Conservation (phyloP, 441 rosid genomes). For the Populus hybrid region DNA sequence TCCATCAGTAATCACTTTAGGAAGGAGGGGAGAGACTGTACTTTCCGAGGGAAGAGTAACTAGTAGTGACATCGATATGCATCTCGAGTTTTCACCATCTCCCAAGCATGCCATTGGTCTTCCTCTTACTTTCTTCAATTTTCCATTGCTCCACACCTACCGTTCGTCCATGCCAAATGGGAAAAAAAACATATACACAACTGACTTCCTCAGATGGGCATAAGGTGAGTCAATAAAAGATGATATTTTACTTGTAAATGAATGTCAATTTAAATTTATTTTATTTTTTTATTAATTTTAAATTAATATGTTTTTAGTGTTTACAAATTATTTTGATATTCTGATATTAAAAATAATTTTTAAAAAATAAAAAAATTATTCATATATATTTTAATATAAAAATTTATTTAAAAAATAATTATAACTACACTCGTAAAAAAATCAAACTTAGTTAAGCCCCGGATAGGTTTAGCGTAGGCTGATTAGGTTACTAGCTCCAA, state of each 20-base stretch:
- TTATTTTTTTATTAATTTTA: no score
- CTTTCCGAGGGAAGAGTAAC: slow-evolving; percentile 54
- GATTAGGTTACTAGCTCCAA: no score
- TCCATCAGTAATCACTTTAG: background rate
- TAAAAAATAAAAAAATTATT: no score
- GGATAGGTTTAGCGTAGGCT: no score
- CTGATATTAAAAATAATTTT: no score
- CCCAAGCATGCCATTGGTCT: slow-evolving; percentile 36
- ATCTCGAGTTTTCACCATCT: slow-evolving; percentile 20
- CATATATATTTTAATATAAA: no score
- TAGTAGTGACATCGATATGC: slow-evolving; percentile 52
- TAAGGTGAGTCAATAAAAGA: background rate
- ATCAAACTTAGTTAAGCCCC: no score
- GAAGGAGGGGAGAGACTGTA: slow-evolving; percentile 45
- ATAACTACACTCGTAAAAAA: no score
- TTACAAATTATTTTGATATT: no score
- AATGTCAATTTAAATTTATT: background rate
- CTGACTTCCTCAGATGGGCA: background rate
- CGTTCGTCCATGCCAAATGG: background rate
- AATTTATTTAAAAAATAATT: no score
- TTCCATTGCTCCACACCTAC: slow-evolving; percentile 83
- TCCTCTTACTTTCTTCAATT: slow-evolving; percentile 68
- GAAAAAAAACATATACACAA: background rate
- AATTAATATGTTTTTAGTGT: no score
- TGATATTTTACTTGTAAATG: background rate